Percentiles rank a stretch among this genome's conserved stretches.
phyloP scores from a whole-genome alignment of 805 yeast species.

The Lachancea lanzarotensis region DNA sequence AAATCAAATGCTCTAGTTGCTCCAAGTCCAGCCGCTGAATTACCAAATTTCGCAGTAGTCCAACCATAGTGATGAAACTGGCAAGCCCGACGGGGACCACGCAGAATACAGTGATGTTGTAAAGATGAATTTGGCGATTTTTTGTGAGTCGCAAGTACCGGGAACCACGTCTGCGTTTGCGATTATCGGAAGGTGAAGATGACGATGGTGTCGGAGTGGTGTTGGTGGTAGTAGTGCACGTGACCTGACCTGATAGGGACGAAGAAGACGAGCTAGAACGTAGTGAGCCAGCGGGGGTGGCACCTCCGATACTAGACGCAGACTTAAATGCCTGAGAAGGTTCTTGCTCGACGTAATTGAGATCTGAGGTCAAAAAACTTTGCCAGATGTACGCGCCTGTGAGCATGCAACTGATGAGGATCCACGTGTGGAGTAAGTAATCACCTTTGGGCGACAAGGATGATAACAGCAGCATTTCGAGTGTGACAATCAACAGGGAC shows the following conservation, averaged over 20 bases:
- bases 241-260: neutral
- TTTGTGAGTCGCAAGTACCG: constrained; percentile 20
- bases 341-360: constrained; percentile 38
- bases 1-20: constrained; percentile 23
- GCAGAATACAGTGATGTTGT: constrained; percentile 87
- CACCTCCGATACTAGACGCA: neutral
- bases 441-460: constrained; percentile 65
- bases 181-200: neutral
- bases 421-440: constrained; percentile 85
- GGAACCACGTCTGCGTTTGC: constrained; percentile 31
- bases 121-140: constrained; percentile 70
- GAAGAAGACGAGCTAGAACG: neutral
- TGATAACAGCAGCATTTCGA: constrained; percentile 61
- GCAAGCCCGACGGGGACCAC: constrained; percentile 98
- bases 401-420: constrained; percentile 74
- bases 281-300: neutral
- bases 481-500: constrained; percentile 63
- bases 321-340: constrained; percentile 13
- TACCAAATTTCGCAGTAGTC: constrained; percentile 65
- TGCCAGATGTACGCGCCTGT: constrained; percentile 79
- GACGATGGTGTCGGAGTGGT: neutral
- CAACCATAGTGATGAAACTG: constrained; percentile 86
- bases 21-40: constrained; percentile 63
- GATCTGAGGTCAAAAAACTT: constrained; percentile 77
- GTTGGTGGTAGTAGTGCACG: neutral